Conservation (phyloP, 2,329 filamentous ascomycete genomes). For the Scolecobasidium constrictum region DNA sequence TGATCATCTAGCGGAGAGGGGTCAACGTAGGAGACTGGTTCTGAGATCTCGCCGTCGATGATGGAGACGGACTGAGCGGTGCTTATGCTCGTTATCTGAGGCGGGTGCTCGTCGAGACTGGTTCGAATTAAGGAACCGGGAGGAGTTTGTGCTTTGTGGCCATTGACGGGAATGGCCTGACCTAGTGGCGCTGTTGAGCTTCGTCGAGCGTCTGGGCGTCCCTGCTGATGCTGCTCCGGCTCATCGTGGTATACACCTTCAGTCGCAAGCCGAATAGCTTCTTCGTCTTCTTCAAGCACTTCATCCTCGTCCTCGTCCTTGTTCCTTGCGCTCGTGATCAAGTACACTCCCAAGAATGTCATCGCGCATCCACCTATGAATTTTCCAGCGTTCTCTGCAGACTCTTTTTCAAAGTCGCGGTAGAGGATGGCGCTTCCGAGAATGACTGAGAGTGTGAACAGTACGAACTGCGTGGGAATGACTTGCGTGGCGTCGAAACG, state of each 20-base stretch:
- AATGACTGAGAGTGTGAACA: constrained; percentile 93
- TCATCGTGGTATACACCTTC: constrained; percentile 13
- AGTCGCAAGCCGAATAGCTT: constrained; percentile 29
- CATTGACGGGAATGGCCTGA: not conserved
- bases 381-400: constrained; percentile 60
- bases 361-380: constrained; percentile 84
- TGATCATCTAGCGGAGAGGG: not conserved
- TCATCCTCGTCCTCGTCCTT: constrained; percentile 50
- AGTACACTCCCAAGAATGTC: constrained; percentile 93
- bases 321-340: constrained; percentile 79
- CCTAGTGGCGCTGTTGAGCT: not conserved
- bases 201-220: constrained; percentile 1
- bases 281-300: constrained; percentile 25
- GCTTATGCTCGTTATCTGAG: constrained; percentile 2
- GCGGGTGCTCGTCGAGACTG: not conserved
- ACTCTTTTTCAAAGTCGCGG: constrained; percentile 83
- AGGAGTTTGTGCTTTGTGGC: not conserved
- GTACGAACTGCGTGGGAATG: constrained; percentile 93
- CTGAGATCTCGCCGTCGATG: constrained; percentile 1
- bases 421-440: constrained; percentile 88
- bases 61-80: not conserved
- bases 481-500: constrained; percentile 96
- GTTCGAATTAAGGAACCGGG: not conserved
- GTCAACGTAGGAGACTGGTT: not conserved
- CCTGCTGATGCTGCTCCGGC: constrained; percentile 3